phyloP scores from a whole-genome alignment of 2,329 filamentous ascomycete species.

The Orbilia brochopaga region DNA sequence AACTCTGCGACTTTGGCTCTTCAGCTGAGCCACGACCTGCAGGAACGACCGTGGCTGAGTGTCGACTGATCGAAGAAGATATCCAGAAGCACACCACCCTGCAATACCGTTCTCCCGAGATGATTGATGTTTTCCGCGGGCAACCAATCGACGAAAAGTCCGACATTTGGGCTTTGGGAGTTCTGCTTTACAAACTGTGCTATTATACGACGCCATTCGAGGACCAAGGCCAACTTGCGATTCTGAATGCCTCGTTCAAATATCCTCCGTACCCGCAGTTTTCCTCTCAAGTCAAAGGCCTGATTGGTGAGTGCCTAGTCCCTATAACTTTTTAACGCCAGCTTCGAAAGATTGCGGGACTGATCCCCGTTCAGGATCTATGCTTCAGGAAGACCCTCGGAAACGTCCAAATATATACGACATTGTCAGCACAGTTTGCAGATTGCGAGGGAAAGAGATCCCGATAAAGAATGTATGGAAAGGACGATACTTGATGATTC shows the following conservation, averaged over 20 bases:
- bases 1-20: slow-evolving; percentile 97
- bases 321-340: slow-evolving; percentile 38
- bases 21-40: slow-evolving; percentile 82
- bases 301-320: slow-evolving; percentile 72
- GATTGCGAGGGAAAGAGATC: slow-evolving; percentile 83
- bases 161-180: slow-evolving; percentile 96
- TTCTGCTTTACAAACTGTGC: slow-evolving; percentile 95
- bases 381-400: slow-evolving; percentile 83
- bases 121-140: slow-evolving; percentile 97
- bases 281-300: slow-evolving; percentile 83
- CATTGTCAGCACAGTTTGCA: slow-evolving; percentile 82
- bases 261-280: slow-evolving; percentile 88
- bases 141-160: slow-evolving; percentile 98
- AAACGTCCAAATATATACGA: slow-evolving; percentile 91
- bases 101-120: slow-evolving; percentile 96
- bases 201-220: slow-evolving; percentile 99
- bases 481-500: neutral
- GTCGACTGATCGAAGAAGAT: slow-evolving; percentile 91
- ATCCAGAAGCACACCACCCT: slow-evolving; percentile 95
- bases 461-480: slow-evolving; percentile 83
- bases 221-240: slow-evolving; percentile 95
- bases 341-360: slow-evolving; percentile 47
- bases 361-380: slow-evolving; percentile 68
- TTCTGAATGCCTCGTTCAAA: slow-evolving; percentile 92
- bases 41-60: slow-evolving; percentile 84